Conservation (phyloP, 1,139 yeast species). For the Arxiozyma heterogenica region DNA sequence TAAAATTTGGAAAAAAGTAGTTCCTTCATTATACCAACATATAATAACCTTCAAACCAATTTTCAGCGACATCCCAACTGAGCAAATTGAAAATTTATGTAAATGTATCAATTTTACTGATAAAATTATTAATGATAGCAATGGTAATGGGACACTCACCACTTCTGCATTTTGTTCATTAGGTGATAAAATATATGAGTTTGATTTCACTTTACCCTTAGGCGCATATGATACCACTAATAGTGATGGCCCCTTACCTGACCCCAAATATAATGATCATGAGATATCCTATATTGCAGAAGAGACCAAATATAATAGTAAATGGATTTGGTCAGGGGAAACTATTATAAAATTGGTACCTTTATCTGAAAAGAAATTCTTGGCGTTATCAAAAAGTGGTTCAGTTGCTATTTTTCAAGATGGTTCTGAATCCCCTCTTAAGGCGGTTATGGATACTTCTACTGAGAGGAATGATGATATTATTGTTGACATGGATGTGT, state of each 20-base stretch:
- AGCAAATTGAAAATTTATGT: neutral
- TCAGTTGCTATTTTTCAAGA: conserved; percentile 28
- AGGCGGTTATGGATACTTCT: conserved; percentile 13
- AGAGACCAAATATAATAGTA: conserved; percentile 11
- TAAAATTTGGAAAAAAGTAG: conserved; percentile 91
- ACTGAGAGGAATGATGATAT: neutral
- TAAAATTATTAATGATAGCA: conserved; percentile 16
- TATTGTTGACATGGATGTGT: conserved; percentile 18
- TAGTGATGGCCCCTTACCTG: conserved; percentile 8
- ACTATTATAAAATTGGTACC: conserved; percentile 17
- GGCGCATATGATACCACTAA: conserved; percentile 15
- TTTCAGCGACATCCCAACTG: conserved; percentile 19
- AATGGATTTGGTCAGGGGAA: conserved; percentile 25
- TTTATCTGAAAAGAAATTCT: conserved; percentile 11
- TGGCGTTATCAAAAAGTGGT: conserved; percentile 24
- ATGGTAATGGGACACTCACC: conserved; percentile 18
- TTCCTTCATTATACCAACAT: conserved; percentile 64
- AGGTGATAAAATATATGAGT: conserved; percentile 23
- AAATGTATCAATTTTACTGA: conserved; percentile 19
- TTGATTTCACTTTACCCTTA: conserved; percentile 23
- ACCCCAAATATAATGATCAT: conserved; percentile 17
- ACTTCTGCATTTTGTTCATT: conserved; percentile 22
- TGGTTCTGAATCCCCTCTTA: conserved; percentile 19
- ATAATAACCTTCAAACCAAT: conserved; percentile 56
- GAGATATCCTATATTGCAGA: conserved; percentile 6